A percentile compares a stretch with the other conserved stretches of the same genome.
phyloP scores from a whole-genome alignment of 2,329 filamentous ascomycete species.

The Fusarium setosum region DNA sequence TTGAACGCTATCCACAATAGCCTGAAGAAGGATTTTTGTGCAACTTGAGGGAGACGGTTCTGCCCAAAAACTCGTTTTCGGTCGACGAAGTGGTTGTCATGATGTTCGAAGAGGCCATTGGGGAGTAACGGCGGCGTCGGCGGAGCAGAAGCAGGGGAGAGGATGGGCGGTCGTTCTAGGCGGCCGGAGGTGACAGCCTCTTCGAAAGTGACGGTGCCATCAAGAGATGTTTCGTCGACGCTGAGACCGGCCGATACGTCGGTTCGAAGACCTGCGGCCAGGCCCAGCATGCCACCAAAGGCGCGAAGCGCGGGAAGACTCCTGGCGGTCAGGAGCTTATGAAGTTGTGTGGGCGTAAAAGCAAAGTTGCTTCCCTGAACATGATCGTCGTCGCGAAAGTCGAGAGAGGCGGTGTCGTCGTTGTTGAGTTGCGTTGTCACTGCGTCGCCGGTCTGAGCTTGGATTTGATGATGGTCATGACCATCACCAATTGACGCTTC shows the following conservation, averaged over 20 bases:
- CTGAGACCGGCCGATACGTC: slow-evolving; percentile 60
- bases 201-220: slow-evolving; percentile 59
- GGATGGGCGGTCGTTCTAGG: slow-evolving; percentile 43
- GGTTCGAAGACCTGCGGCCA: slow-evolving; percentile 62
- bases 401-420: slow-evolving; percentile 25
- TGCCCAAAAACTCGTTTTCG: slow-evolving; percentile 77
- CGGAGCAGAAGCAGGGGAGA: slow-evolving; percentile 34
- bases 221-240: slow-evolving; percentile 59
- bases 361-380: slow-evolving; percentile 59
- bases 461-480: slow-evolving; percentile 12
- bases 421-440: slow-evolving; percentile 12
- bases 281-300: slow-evolving; percentile 64
- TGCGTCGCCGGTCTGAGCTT: slow-evolving; percentile 11
- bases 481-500: slow-evolving; percentile 21
- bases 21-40: slow-evolving; percentile 75
- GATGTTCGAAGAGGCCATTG: slow-evolving; percentile 46
- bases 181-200: slow-evolving; percentile 58
- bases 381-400: slow-evolving; percentile 44
- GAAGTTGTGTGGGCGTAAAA: slow-evolving; percentile 64
- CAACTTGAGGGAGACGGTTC: slow-evolving; percentile 68
- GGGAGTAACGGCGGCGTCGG: slow-evolving; percentile 34
- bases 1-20: slow-evolving; percentile 83
- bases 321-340: slow-evolving; percentile 64
- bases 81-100: slow-evolving; percentile 56
- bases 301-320: slow-evolving; percentile 60